Percentiles rank a stretch among this genome's conserved stretches.
phyloP scores from a whole-genome alignment of 257 asterid genomes.

The Jacaranda mimosifolia region DNA sequence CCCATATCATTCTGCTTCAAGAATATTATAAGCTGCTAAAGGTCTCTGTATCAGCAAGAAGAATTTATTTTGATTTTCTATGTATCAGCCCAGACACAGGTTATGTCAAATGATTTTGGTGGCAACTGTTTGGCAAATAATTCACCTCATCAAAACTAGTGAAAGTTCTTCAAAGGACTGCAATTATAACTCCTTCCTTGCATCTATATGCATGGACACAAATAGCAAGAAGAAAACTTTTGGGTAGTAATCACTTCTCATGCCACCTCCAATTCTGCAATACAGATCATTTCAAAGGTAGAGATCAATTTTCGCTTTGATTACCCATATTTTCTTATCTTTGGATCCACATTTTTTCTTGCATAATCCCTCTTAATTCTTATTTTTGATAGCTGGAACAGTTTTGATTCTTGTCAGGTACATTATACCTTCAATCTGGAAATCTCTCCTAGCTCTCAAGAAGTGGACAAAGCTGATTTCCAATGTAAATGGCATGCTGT shows the following conservation, averaged over 20 bases:
- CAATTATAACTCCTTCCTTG: not conserved
- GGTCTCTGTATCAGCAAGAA: not conserved
- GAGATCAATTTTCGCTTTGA: not conserved
- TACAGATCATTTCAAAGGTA: not conserved
- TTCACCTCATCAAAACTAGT: not conserved
- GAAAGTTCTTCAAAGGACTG: not conserved
- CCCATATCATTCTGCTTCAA: not conserved
- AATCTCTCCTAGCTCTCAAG: not conserved
- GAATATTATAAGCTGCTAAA: not conserved
- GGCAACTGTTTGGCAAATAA: not conserved
- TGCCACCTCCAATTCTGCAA: not conserved
- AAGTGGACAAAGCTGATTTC: not conserved
- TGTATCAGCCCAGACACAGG: not conserved
- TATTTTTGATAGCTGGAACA: not conserved
- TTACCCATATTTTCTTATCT: not conserved
- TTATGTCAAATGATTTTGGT: not conserved
- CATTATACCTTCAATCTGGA: not conserved
- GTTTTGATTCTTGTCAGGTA: not conserved
- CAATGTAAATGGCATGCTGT: not conserved
- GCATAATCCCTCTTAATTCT: not conserved
- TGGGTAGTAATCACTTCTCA: not conserved
- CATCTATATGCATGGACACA: not conserved
- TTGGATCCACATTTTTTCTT: not conserved
- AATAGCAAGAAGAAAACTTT: not conserved
- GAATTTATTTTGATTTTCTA: too few species aligned